A percentile compares a stretch with the other conserved stretches of the same genome.
Conservation (phyloP, 2,329 filamentous ascomycete species). For the Fusarium tjaetaba region DNA sequence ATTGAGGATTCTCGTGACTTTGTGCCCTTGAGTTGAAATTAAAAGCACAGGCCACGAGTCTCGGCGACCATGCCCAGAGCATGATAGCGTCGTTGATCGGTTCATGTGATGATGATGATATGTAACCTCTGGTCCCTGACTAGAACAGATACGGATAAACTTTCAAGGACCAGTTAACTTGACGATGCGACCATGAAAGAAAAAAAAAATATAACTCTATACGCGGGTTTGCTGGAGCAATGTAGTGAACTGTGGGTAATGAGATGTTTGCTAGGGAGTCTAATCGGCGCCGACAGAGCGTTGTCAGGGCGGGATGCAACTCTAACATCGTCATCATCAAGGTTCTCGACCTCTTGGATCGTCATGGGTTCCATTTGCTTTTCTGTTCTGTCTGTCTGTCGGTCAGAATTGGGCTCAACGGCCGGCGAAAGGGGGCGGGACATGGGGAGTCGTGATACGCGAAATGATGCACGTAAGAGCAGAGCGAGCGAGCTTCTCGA, state of each 20-base stretch:
- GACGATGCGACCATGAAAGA: background rate
- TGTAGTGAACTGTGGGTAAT: conserved; percentile 9
- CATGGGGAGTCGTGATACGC: conserved; percentile 27
- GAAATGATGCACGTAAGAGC: conserved; percentile 33
- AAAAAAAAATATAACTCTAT: background rate
- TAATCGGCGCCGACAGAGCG: conserved; percentile 2
- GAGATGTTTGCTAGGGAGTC: conserved; percentile 1
- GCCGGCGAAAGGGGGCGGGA: conserved; percentile 22
- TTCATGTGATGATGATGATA: conserved; percentile 28
- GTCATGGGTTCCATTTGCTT: background rate
- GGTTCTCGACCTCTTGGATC: conserved; percentile 13
- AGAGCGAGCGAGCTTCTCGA: conserved; percentile 22
- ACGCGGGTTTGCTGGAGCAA: background rate
- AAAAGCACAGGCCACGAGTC: conserved; percentile 2
- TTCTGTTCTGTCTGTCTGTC: background rate
- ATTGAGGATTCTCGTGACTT: background rate
- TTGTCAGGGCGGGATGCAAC: conserved; percentile 25
- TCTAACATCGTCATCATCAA: conserved; percentile 21
- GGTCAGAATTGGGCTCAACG: background rate
- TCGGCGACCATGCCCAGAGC: conserved; percentile 28
- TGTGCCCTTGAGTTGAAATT: conserved; percentile 4
- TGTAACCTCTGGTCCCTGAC: conserved; percentile 28
- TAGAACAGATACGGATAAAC: conserved; percentile 22
- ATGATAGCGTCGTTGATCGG: conserved; percentile 11
- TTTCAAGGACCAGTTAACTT: conserved; percentile 3